Percentiles rank a stretch among this genome's conserved stretches.
These are phyloP conservation scores for Suhomyces sp. DNA, from an alignment of 805 yeast genomes.

Conservation along the genomic window DNA sequence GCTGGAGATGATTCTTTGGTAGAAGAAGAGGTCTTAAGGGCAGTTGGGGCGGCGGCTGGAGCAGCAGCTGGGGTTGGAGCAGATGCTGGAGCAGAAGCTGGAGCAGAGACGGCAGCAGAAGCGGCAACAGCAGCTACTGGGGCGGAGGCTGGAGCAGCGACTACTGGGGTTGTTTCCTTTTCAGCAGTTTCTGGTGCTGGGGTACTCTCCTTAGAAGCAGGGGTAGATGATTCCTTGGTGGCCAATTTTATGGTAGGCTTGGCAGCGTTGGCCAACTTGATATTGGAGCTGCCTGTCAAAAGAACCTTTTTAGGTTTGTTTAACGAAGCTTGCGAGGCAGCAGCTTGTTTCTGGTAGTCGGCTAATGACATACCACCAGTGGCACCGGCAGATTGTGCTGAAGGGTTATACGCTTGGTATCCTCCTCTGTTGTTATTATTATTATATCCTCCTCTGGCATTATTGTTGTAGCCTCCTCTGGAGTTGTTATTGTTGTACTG, in stretches of 20 bases:
- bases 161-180: slow-evolving; percentile 15
- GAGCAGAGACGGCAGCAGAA: slow-evolving; percentile 11
- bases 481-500: slow-evolving; percentile 19
- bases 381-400: slow-evolving; percentile 18
- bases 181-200: slow-evolving; percentile 16
- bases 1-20: slow-evolving; percentile 21
- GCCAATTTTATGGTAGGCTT: slow-evolving; percentile 20
- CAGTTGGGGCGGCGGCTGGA: slow-evolving; percentile 10
- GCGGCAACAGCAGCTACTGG: slow-evolving; percentile 13
- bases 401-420: slow-evolving; percentile 16
- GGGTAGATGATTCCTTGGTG: slow-evolving; percentile 23
- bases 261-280: slow-evolving; percentile 49
- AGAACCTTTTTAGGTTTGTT: slow-evolving; percentile 65
- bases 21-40: slow-evolving; percentile 16
- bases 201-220: slow-evolving; percentile 20
- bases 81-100: slow-evolving; percentile 13
- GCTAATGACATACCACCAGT: slow-evolving; percentile 67
- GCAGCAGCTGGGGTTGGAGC: slow-evolving; percentile 14
- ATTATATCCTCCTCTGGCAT: slow-evolving; percentile 21
- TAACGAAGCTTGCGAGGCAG: slow-evolving; percentile 39
- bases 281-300: slow-evolving; percentile 62
- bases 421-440: slow-evolving; percentile 18
- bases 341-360: slow-evolving; percentile 73
- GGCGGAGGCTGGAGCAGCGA: slow-evolving; percentile 12
- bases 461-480: slow-evolving; percentile 21